These are phyloP conservation scores for Oryza glaberrima DNA, from an alignment of 176 grass and related monocot species.

Conservation along the genomic window DNA sequence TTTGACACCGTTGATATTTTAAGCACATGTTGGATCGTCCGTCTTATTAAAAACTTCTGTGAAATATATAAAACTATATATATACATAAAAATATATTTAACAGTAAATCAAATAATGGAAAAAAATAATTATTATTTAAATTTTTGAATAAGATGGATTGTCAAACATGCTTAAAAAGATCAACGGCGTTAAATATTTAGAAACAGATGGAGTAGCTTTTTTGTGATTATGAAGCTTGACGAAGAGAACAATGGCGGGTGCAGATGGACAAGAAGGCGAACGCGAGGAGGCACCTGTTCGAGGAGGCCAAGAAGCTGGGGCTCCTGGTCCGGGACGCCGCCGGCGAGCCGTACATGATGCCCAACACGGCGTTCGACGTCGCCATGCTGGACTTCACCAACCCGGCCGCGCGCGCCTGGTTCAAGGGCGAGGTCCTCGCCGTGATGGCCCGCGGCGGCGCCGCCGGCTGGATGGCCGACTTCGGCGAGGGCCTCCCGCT, in stretches of 20 bases:
- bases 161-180: too few species aligned
- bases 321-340: constrained; percentile 65
- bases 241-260: background rate
- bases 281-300: constrained; percentile 57
- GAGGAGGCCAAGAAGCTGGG: constrained; percentile 77
- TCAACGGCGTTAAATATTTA: too few species aligned
- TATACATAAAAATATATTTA: too few species aligned
- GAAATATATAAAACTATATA: too few species aligned
- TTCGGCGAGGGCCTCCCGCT: constrained; percentile 92
- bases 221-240: background rate
- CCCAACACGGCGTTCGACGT: constrained; percentile 96
- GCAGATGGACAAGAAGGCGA: constrained; percentile 66
- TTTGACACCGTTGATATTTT: too few species aligned
- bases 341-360: constrained; percentile 84
- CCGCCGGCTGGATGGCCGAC: constrained; percentile 95
- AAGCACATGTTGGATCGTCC: too few species aligned
- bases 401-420: constrained; percentile 67
- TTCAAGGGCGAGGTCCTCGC: constrained; percentile 72
- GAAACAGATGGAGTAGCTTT: too few species aligned
- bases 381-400: constrained; percentile 90
- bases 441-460: constrained; percentile 68
- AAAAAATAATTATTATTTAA: too few species aligned
- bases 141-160: too few species aligned
- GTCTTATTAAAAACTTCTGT: too few species aligned
- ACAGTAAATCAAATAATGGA: too few species aligned